Evolutionary conservation across 176 grass and related monocot species (phyloP).

Genomic region (Typha latifolia): DNA sequence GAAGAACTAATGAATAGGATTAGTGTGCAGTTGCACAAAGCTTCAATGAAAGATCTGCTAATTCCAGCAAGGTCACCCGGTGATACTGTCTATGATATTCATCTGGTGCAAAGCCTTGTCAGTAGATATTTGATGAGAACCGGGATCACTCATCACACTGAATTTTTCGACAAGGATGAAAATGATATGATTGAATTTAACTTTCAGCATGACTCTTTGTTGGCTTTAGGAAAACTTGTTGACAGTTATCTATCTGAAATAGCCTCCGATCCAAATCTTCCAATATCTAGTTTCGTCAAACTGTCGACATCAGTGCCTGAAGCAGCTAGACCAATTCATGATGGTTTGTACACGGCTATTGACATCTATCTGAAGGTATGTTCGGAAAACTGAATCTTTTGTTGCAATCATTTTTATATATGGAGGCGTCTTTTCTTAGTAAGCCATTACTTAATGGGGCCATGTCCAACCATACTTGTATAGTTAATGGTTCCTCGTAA

Average conservation of each 20-base stretch:
- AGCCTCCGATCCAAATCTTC: conserved; percentile 63
- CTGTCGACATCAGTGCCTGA: conserved; percentile 68
- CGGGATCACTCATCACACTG: conserved; percentile 23
- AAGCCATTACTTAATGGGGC: neutral
- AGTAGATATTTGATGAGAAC: conserved; percentile 61
- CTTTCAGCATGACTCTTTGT: conserved; percentile 50
- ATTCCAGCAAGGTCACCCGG: conserved; percentile 39
- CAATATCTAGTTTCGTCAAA: conserved; percentile 61
- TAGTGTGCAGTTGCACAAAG: conserved; percentile 76
- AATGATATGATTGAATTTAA: conserved; percentile 66
- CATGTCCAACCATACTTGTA: neutral
- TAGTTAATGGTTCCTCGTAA: neutral
- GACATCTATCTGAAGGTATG: conserved; percentile 96
- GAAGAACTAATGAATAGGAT: conserved; percentile 73
- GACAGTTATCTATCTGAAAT: conserved; percentile 83
- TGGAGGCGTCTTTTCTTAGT: neutral
- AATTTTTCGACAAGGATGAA: conserved; percentile 50
- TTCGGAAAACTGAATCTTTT: neutral
- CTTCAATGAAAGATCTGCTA: conserved; percentile 74
- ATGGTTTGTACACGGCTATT: conserved; percentile 69
- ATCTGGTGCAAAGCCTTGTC: conserved; percentile 66
- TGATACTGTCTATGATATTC: conserved; percentile 49
- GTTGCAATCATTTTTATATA: neutral
- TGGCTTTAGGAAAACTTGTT: conserved; percentile 73
- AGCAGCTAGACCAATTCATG: conserved; percentile 58